These are phyloP conservation scores for Xylariaceae sp. DNA, from an alignment of 2,329 filamentous ascomycete species.

Conservation along the genomic window DNA sequence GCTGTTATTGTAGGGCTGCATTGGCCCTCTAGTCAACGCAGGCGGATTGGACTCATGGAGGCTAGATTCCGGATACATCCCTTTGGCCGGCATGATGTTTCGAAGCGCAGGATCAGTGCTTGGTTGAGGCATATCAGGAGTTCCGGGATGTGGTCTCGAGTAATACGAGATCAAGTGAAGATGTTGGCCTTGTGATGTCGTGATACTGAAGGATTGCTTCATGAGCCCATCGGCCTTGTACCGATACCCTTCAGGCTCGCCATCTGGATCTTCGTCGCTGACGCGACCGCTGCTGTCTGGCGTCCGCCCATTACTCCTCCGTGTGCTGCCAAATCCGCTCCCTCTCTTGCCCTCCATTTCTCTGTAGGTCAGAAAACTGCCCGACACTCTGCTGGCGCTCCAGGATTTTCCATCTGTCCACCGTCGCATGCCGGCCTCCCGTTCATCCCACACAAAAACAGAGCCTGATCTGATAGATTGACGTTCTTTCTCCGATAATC, in stretches of 20 bases:
- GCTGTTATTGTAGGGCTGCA: conserved; percentile 43
- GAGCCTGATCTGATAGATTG: conserved; percentile 95
- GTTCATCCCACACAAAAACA: conserved; percentile 99
- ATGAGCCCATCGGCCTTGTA: conserved; percentile 97
- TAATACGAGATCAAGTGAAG: conserved; percentile 98
- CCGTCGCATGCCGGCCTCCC: conserved; percentile 94
- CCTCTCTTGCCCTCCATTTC: conserved; percentile 99
- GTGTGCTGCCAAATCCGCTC: conserved; percentile 61
- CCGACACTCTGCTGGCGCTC: conserved; percentile 95
- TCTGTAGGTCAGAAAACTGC: conserved; percentile 93
- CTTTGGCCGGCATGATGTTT: conserved; percentile 81
- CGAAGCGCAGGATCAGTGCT: conserved; percentile 75
- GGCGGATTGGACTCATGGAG: conserved; percentile 81
- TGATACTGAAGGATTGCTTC: conserved; percentile 99
- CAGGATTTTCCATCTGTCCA: conserved; percentile 99
- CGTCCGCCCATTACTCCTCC: conserved; percentile 65
- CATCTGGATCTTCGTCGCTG: conserved; percentile 81
- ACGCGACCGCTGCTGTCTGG: conserved; percentile 77
- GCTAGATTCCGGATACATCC: conserved; percentile 95
- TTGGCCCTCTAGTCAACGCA: conserved; percentile 72
- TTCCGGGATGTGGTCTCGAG: conserved; percentile 70
- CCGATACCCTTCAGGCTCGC: conserved; percentile 83
- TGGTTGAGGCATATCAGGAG: conserved; percentile 73
- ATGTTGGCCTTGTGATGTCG: conserved; percentile 81
- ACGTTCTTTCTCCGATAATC: conserved; percentile 93